Evolutionary conservation across 768 basidiomycete species (phyloP), one percentile per base, ranked within the genome.

Genomic region (Leccinum uliginosum): DNA sequence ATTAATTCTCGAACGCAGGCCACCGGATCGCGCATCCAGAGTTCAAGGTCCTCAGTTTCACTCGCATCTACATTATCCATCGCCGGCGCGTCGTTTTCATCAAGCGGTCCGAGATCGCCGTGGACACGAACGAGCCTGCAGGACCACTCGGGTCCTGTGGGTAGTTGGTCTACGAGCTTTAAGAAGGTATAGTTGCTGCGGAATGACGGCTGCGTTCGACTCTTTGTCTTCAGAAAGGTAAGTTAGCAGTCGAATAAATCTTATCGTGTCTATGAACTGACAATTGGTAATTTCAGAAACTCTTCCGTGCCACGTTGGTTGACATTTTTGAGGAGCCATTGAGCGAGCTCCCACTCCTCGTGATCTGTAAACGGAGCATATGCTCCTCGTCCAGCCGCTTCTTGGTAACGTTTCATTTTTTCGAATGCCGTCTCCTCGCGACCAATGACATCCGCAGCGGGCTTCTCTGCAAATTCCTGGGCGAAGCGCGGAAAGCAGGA

Each of bases 271-370:
- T 38, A 11, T 19, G 1, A 15, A 43, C 49, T 50, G 3, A 56
- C 24, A 3, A 56, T 46, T 3, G 38, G 24, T 27, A 56, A 9
- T 8, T 56, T 56, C 10, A 54, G 24, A 5, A 35, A 47, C 4
- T 54, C 46, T 15, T 54, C 26, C 1, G 26, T 54, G n/a, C 34
- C 34, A 0, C 2, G 3, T 19, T 56, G 55, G 12, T 45, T 51
- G 0, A 35, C 43, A 19, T 56, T 56, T 12, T 50, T 56, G 17
- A 50, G 21, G 8, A 56, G 55, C 55, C 50, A 56, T 5, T 46
- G 15, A 3, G 50, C 50, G 2, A 56, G 24, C 14, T 4, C 55
- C 55, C 55, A 56, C 6, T 56, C 30, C 4, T 45, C 19, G 0
- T 3, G 1, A 35, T 51, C 43, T 0, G 32, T 44, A 51, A 56